These are phyloP conservation scores for Perilla frutescens DNA, from an alignment of 257 asterid genomes.

Conservation along the genomic window DNA sequence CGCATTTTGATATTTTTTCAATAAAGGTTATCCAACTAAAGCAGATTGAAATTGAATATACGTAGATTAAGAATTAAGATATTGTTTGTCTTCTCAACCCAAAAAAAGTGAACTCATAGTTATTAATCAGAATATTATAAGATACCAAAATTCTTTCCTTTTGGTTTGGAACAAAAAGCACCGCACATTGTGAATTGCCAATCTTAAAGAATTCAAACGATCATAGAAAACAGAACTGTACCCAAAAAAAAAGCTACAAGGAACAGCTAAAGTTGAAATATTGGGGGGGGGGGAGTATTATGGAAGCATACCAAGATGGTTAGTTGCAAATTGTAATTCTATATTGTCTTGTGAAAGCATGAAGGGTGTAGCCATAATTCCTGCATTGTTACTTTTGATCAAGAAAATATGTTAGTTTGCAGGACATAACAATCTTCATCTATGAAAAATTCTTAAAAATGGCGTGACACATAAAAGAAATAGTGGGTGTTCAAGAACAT, in stretches of 20 bases:
- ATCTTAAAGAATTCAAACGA: too few species aligned
- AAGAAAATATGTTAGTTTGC: conserved; percentile 23
- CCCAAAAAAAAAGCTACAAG: neutral
- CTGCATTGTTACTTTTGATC: conserved; percentile 67
- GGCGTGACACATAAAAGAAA: neutral
- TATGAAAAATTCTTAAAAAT: neutral
- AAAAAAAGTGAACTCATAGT: neutral
- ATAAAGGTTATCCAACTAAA: neutral
- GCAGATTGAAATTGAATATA: neutral
- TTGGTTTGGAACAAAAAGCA: too few species aligned
- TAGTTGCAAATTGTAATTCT: conserved; percentile 81
- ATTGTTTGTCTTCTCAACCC: neutral
- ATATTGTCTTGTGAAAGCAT: conserved; percentile 62
- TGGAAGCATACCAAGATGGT: conserved; percentile 56
- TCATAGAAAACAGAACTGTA: neutral
- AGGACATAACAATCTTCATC: conserved; percentile 5
- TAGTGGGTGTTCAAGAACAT: neutral
- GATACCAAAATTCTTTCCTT: too few species aligned
- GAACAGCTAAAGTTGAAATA: neutral
- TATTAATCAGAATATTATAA: neutral
- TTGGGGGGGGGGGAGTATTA: neutral
- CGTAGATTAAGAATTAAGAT: neutral
- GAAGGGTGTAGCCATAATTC: conserved; percentile 73
- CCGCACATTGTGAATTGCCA: too few species aligned
- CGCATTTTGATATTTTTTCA: too few species aligned